Conservation (phyloP, 2,329 filamentous ascomycete species). For the Knufia fluminis region DNA sequence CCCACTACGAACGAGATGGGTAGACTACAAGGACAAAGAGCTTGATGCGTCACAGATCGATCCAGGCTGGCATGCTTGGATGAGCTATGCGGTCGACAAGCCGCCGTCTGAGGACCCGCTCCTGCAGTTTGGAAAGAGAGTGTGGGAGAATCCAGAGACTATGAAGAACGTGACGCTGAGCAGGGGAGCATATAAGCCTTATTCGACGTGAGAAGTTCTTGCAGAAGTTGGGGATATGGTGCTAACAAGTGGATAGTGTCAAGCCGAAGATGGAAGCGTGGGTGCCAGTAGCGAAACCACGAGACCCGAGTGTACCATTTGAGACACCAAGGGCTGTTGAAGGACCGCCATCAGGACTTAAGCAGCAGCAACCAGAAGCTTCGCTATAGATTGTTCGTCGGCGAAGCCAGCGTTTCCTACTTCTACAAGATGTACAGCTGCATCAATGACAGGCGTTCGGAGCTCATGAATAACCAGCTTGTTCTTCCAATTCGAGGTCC, state of each 20-base stretch:
- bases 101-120: conserved; percentile 69
- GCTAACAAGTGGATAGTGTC: conserved; percentile 20
- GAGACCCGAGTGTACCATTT: conserved; percentile 18
- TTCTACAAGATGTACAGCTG: background rate
- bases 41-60: conserved; percentile 60
- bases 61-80: conserved; percentile 97
- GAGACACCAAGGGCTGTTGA: conserved; percentile 1
- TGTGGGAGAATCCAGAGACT: conserved; percentile 68
- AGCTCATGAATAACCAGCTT: background rate
- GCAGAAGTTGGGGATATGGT: background rate
- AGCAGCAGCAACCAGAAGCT: background rate
- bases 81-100: conserved; percentile 85
- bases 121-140: conserved; percentile 55
- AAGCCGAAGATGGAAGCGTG: conserved; percentile 30
- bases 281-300: conserved; percentile 27
- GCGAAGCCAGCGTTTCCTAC: background rate
- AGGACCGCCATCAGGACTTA: background rate
- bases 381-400: too few relatives aligned
- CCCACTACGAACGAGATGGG: conserved; percentile 81
- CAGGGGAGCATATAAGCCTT: conserved; percentile 78
- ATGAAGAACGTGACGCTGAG: conserved; percentile 66
- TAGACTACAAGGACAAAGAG: conserved; percentile 87
- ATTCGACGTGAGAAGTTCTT: conserved; percentile 69
- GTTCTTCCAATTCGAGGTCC: too few relatives aligned
- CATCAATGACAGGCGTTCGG: conserved; percentile 2